Evolutionary conservation across 2,329 filamentous ascomycete species (phyloP), one percentile per base, ranked within the genome.

Genomic region (Talaromyces sp.): DNA sequence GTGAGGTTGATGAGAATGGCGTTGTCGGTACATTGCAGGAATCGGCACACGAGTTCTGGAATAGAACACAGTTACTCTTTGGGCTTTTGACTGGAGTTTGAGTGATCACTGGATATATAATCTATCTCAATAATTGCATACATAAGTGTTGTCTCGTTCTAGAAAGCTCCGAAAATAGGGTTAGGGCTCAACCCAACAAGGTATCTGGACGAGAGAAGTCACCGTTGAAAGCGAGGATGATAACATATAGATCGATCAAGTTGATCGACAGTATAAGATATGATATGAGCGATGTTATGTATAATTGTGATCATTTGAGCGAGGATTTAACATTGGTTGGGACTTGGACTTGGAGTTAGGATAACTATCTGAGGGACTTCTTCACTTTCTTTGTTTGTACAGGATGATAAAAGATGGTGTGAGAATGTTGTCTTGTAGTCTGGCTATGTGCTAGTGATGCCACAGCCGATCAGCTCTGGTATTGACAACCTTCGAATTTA

Each of bases 41-140:
- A 76, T 81, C 83, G 17, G 86, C 91, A 5, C 81, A 84, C 54
- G 91, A 93, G 61, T 96, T 95, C 76, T 95, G 91, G 88, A 91
- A 90, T 80, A 87, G 90, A 72, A 95, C 91, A 11, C 89, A 86
- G 75, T 77, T 97, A 68, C 77, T 97, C 29, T 97, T 97, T 78
- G 92, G 91, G 1, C 79, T 96, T 65, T 78, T 97, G 69, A 83
- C 83, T 49, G 45, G 45, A 49, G 27, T 27, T 49, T 49, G 49
- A n/a, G 47, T 29, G 31, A 22, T 25, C 5, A 15, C n/a, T 36
- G 31, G 4, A 31, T 7, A 25, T 56, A 25, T 34, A 54, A 10
- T n/a, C 15, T 10, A 29, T 13, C 47, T 29, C 22, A 36, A 36
- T 36, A 22, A 25, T 38, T 38, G 11, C 11, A 36, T 36, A 36